phyloP scores from a whole-genome alignment of 78 protist species.

The Dictyostelium intermedium region DNA sequence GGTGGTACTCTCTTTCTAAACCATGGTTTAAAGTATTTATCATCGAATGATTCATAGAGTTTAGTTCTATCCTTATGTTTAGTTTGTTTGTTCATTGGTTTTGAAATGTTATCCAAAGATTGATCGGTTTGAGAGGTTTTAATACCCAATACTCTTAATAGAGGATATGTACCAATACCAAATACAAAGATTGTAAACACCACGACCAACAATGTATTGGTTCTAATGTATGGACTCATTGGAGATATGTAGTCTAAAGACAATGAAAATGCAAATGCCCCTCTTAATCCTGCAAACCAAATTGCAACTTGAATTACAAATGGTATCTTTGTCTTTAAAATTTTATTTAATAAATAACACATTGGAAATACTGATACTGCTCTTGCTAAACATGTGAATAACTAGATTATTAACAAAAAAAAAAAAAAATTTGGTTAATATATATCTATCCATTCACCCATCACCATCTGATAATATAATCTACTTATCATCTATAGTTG shows the following conservation, averaged over 20 bases:
- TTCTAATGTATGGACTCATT: background rate
- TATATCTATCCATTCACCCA: too few relatives aligned
- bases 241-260: conserved; percentile 61
- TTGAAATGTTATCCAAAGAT: conserved; percentile 48
- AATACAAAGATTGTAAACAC: conserved; percentile 52
- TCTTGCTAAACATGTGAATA: conserved; percentile 35
- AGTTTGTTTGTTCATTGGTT: conserved; percentile 18
- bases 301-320: conserved; percentile 56
- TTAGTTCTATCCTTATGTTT: conserved; percentile 43
- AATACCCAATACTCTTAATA: conserved; percentile 51
- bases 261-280: conserved; percentile 94
- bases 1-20: conserved; percentile 66
- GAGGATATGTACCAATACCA: conserved; percentile 73
- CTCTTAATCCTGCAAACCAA: conserved; percentile 90
- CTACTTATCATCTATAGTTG: too few relatives aligned
- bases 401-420: background rate
- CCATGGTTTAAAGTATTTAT: conserved; percentile 64
- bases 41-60: conserved; percentile 34
- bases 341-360: conserved; percentile 28
- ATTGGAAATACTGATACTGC: conserved; percentile 70
- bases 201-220: conserved; percentile 46
- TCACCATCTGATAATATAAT: too few relatives aligned
- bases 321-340: conserved; percentile 44
- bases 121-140: conserved; percentile 64
- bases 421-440: too few relatives aligned